Percentiles rank a stretch among this genome's conserved stretches.
phyloP scores from a whole-genome alignment of 2,329 filamentous ascomycete species.

The Colletotrichum kahawae region DNA sequence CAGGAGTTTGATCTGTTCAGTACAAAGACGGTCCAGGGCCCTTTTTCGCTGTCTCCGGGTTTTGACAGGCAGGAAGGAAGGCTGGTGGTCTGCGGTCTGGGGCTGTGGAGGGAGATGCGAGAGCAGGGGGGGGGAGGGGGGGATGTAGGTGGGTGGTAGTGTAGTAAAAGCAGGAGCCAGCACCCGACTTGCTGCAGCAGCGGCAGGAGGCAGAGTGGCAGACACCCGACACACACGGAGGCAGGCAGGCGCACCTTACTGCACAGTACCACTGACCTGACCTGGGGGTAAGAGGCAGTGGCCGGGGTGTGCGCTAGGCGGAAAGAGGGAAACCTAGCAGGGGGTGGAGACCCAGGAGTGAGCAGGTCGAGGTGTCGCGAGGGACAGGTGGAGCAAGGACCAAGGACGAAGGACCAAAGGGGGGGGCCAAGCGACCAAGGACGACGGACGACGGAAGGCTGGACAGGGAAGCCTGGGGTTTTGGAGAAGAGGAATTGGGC shows the following conservation, averaged over 20 bases:
- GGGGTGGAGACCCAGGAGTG: slow-evolving; percentile 4
- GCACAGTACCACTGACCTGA: not conserved
- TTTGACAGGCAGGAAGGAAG: slow-evolving; percentile 11
- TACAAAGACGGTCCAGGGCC: slow-evolving; percentile 31
- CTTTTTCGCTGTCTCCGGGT: slow-evolving; percentile 20
- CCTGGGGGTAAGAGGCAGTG: not conserved
- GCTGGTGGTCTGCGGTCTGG: not conserved
- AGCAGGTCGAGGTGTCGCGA: not conserved
- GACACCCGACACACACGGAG: not conserved
- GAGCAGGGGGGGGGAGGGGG: not conserved
- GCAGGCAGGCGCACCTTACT: not conserved
- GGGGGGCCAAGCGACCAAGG: not conserved
- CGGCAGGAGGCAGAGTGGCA: not conserved
- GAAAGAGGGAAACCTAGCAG: not conserved
- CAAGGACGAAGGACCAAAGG: slow-evolving; percentile 1
- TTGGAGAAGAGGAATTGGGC: not conserved
- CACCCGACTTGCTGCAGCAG: not conserved
- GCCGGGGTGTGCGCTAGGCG: not conserved
- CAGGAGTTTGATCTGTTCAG: slow-evolving; percentile 38
- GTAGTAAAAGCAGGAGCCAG: not conserved
- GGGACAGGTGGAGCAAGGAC: slow-evolving; percentile 2
- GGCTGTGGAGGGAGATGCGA: not conserved
- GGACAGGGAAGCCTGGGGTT: not conserved
- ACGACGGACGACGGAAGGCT: not conserved
- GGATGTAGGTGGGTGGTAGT: not conserved